Evolutionary conservation across 2,329 filamentous ascomycete species (phyloP), one percentile per base, ranked within the genome.

Genomic region (Arthroderma sp.): DNA sequence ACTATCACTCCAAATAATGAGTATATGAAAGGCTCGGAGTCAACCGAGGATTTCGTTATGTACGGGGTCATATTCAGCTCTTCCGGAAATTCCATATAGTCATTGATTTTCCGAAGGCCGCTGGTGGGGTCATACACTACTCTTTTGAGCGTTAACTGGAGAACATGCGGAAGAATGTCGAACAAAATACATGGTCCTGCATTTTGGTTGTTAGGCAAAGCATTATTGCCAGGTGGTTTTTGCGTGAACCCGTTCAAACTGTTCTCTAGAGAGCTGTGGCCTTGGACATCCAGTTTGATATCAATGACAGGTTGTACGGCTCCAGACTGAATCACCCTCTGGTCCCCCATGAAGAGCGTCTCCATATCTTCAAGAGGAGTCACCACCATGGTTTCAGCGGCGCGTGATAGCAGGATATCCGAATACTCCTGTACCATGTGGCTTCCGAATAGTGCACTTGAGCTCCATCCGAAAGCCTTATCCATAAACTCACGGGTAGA

Each of bases 291-390:
- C 54, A 98, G 77, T 62, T 96, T 91, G 48, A 98, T 85, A 61
- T 78, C 50, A 88, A 78, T 50, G 87, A 94, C 27, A 87, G 95
- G 68, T 96, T 88, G 68, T 94, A 98, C 57, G 93, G 81, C 50
- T 98, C 91, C 62, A 98, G 86, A 93, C 52, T 98, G 91, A 64
- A 96, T 98, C 0, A 91, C 98, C 69, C 95, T 96, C 64, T 93
- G 88, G 66, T 95, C 95, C 46, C 91, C 91, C 46, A 91, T 87
- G 58, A 98, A 96, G 70, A 98, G 83, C 50, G 84, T 80, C 1
- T 87, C 80, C 5, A 87, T 83, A 54, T 89, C 93, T 60, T 96
- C 85, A 9, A 86, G 84, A 42, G 83, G 79, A 1, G 91, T 96
- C 39, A 86, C 88, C 66, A 96, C 96, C 91, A 98, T 96, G 61